Base-by-base conservation (phyloP, 495 filamentous ascomycete genomes). In the Aspergillus taichungensis region DNA sequence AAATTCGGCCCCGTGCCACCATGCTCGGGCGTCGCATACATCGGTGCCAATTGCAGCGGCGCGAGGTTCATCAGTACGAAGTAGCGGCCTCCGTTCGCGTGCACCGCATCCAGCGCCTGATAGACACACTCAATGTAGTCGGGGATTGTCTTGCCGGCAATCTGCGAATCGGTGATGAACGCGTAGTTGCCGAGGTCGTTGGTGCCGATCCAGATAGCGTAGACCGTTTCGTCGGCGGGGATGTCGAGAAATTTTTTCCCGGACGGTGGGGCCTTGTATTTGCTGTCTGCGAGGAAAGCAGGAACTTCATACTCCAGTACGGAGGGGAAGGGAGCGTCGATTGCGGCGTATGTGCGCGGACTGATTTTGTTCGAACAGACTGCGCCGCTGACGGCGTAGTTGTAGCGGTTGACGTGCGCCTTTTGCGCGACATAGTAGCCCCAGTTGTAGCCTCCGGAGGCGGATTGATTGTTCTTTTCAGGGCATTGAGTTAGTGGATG, bases 201-300 rank as follows among this genome's bases (percentile, higher is more conserved):
- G 42, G 83, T 86, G 0, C 85, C 84, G 51, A 88, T 86, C 84
- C 82, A 90, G 31, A 88, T 74, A 1, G 79, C 66, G 50, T 85
- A 88, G 5, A 85, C 79, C 3, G 81, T 83, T 47, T 79, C 77
- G n/a, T 71, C 54, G 12, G 68, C 46, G 0, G 64, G 68, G 39
- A 75, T 68, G 40, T 67, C 60, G 27, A 74, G 62, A 60, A 78
- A 83, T 11, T 72, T 50, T 4, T 70, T 52, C 30, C 68, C 68
- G 46, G 63, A 69, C 7, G 53, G 56, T 6, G 65, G 61, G 1
- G 53, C 56, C 30, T 50, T 48, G 45, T 65, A 76, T 9, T 62
- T 53, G 28, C 66, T 64, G 43, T 88, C 85, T 10, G 77, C 76
- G n/a, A 76, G 44, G 60, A 80, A 88, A 2, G 82, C 80, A 0